These are phyloP conservation scores for Cladosporium sphaerospermum DNA, from an alignment of 2,329 filamentous ascomycete genomes.

Conservation along the genomic window DNA sequence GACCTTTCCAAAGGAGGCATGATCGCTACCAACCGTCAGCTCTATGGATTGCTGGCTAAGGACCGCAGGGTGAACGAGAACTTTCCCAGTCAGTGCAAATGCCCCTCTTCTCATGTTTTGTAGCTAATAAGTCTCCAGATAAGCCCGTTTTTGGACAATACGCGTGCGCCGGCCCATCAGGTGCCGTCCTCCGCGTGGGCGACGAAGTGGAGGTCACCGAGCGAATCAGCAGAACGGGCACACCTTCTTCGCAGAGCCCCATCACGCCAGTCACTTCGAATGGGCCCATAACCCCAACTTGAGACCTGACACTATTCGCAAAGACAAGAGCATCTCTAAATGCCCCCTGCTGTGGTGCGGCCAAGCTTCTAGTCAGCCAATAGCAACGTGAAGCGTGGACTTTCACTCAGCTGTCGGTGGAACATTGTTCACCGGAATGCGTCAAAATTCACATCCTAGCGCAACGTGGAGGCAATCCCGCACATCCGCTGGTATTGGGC, in stretches of 20 bases:
- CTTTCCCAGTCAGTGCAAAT: conserved; percentile 23
- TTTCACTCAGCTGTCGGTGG: too few relatives aligned
- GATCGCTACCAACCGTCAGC: conserved; percentile 28
- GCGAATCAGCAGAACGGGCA: conserved; percentile 15
- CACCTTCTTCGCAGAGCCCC: conserved; percentile 13
- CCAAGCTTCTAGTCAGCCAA: too few relatives aligned
- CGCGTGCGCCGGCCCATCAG: conserved; percentile 30
- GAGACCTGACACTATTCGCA: not conserved
- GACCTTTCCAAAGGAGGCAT: conserved; percentile 28
- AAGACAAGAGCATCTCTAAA: too few relatives aligned
- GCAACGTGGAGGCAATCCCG: too few relatives aligned
- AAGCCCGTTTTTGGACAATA: conserved; percentile 32
- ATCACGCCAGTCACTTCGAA: conserved; percentile 6
- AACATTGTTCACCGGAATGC: too few relatives aligned
- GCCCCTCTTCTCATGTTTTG: not conserved
- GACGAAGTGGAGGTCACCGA: conserved; percentile 28
- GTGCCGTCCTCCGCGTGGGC: conserved; percentile 27
- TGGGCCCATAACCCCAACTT: conserved; percentile 9
- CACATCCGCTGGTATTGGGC: too few relatives aligned
- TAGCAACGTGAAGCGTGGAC: too few relatives aligned
- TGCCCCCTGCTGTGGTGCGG: too few relatives aligned
- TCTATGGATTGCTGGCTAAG: conserved; percentile 28
- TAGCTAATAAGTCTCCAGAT: conserved; percentile 17
- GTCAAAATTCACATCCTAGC: too few relatives aligned
- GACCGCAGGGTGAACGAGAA: conserved; percentile 29